These are phyloP conservation scores for Calycina herbarum DNA, from an alignment of 2,329 filamentous ascomycete genomes.

Conservation along the genomic window DNA sequence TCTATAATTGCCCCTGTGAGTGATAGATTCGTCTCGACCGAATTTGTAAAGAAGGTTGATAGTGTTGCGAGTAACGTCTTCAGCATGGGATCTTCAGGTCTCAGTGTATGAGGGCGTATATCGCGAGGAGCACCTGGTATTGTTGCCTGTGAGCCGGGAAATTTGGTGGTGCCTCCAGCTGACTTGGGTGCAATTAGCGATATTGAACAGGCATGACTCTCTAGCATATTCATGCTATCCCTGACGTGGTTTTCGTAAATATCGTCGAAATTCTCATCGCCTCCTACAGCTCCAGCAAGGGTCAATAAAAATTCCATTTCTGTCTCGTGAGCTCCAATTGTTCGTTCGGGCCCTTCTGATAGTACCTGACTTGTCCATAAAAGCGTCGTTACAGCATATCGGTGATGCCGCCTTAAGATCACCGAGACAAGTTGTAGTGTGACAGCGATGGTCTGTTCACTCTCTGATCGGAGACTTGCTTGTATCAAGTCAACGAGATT, in stretches of 20 bases:
- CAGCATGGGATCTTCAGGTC: conserved; percentile 61
- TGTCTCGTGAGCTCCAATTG: conserved; percentile 71
- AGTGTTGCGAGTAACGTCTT: conserved; percentile 70
- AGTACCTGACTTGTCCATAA: conserved; percentile 64
- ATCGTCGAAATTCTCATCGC: conserved; percentile 68
- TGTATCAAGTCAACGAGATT: conserved; percentile 90
- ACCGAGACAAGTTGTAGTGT: conserved; percentile 85
- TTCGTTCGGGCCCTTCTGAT: conserved; percentile 58
- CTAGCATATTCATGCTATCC: conserved; percentile 67
- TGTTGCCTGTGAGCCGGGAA: conserved; percentile 55
- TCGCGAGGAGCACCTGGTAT: conserved; percentile 62
- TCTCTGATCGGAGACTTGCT: conserved; percentile 79
- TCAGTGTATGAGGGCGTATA: conserved; percentile 61
- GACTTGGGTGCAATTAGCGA: conserved; percentile 64
- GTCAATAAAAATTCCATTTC: conserved; percentile 72
- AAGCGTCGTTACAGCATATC: conserved; percentile 77
- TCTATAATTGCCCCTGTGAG: conserved; percentile 82
- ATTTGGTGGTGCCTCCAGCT: conserved; percentile 55
- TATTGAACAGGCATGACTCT: conserved; percentile 72
- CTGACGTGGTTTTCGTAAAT: conserved; percentile 71
- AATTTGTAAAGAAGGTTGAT: conserved; percentile 82
- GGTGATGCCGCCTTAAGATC: conserved; percentile 83
- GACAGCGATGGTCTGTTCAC: conserved; percentile 85
- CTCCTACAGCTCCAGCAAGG: conserved; percentile 67
- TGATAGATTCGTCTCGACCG: conserved; percentile 85